These are phyloP conservation scores for Colletotrichum godetiae DNA, from an alignment of 2,329 filamentous ascomycete genomes.

Conservation along the genomic window DNA sequence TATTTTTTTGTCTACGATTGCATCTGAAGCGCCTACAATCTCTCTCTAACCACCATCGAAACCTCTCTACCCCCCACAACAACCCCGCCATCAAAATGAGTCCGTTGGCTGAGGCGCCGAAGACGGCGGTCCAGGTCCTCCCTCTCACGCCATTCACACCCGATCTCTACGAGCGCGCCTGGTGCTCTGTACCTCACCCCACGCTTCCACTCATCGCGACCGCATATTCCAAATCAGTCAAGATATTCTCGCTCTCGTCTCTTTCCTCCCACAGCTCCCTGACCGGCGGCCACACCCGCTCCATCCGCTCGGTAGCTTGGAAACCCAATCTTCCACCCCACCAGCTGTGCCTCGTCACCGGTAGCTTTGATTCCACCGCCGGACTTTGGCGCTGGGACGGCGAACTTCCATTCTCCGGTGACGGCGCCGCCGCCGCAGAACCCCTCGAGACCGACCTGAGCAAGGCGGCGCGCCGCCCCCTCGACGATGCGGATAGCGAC, in stretches of 20 bases:
- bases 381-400: constrained; percentile 81
- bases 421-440: constrained; percentile 36
- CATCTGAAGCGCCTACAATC: background rate
- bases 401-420: constrained; percentile 42
- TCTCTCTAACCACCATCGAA: background rate
- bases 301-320: constrained; percentile 84
- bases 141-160: constrained; percentile 64
- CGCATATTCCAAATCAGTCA: constrained; percentile 86
- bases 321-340: constrained; percentile 74
- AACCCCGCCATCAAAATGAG: constrained; percentile 23
- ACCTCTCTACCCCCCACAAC: background rate
- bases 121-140: constrained; percentile 45
- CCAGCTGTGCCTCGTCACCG: constrained; percentile 86
- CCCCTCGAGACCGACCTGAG: constrained; percentile 57
- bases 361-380: constrained; percentile 92
- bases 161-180: constrained; percentile 78
- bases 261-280: constrained; percentile 84
- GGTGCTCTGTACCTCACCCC: constrained; percentile 88
- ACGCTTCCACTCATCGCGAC: constrained; percentile 90
- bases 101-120: constrained; percentile 12
- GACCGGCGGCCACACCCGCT: constrained; percentile 89
- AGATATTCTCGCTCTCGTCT: constrained; percentile 87
- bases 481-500: constrained; percentile 53
- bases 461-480: background rate
- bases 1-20: background rate